Evolutionary conservation across 768 basidiomycete genomes (phyloP).

Genomic region (Rhodocollybia butyracea): DNA sequence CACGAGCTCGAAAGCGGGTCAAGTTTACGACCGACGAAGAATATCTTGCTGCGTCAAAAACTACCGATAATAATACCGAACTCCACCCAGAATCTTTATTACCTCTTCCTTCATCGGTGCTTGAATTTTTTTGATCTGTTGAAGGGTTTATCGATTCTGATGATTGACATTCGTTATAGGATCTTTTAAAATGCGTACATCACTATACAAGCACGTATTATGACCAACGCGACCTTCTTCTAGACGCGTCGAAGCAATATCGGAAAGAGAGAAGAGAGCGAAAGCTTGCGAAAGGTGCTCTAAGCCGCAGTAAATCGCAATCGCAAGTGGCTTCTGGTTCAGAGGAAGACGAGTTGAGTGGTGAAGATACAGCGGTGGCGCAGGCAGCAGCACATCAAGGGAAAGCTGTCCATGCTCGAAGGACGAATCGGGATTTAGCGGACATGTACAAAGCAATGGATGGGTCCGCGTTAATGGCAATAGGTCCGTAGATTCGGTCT

Average conservation of each 20-base stretch:
- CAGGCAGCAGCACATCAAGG: not conserved
- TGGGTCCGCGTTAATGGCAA: conserved; percentile 48
- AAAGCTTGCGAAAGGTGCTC: not conserved
- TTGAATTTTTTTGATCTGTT: conserved; percentile 21
- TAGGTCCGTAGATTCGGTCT: conserved; percentile 32
- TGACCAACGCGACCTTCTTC: conserved; percentile 36
- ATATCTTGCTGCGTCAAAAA: conserved; percentile 32
- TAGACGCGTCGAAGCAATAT: conserved; percentile 27
- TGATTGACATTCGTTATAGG: conserved; percentile 25
- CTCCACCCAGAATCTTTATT: not conserved
- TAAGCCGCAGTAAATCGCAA: not conserved
- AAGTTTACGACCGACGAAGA: conserved; percentile 38
- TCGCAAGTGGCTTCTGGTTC: not conserved
- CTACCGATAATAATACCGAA: not conserved
- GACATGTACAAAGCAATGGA: conserved; percentile 53
- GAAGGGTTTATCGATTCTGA: conserved; percentile 28
- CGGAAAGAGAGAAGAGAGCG: conserved; percentile 6
- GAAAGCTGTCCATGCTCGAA: not conserved
- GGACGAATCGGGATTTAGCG: not conserved
- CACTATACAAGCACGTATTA: conserved; percentile 48
- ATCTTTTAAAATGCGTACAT: conserved; percentile 50
- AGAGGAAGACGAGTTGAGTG: not conserved
- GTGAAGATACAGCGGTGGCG: not conserved
- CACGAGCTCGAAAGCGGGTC: conserved; percentile 27
- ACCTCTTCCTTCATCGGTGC: conserved; percentile 5